These are phyloP conservation scores for Tephrocybe sp. DNA, from an alignment of 768 basidiomycete species.

Conservation along the genomic window DNA sequence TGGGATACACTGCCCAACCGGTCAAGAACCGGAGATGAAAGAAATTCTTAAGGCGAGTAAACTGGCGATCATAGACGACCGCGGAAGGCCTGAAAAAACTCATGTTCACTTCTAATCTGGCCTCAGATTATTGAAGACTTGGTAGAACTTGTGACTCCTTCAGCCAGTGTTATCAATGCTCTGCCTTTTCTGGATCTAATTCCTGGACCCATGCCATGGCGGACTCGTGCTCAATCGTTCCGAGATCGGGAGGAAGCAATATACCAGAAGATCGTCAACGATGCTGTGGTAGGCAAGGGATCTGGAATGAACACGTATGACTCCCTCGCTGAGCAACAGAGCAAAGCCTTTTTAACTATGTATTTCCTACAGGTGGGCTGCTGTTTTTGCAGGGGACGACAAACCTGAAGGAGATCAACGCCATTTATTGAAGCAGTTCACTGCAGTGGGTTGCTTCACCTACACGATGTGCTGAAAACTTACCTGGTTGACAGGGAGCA, in stretches of 20 bases:
- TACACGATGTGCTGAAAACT: too few species aligned
- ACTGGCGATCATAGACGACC: not conserved
- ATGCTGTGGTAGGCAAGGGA: not conserved
- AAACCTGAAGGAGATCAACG: not conserved
- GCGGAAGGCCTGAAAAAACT: too few species aligned
- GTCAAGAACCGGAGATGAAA: not conserved
- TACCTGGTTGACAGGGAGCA: too few species aligned
- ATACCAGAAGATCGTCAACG: not conserved
- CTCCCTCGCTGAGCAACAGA: not conserved
- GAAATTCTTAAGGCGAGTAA: not conserved
- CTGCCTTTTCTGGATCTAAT: not conserved
- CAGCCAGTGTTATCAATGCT: not conserved
- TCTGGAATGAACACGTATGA: not conserved
- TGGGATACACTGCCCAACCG: not conserved
- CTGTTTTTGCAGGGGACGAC: not conserved
- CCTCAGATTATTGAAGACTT: not conserved
- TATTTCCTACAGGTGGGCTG: not conserved
- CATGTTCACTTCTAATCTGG: not conserved
- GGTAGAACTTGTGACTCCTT: not conserved
- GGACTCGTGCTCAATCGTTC: not conserved
- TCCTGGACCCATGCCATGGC: not conserved
- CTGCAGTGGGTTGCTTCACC: not conserved
- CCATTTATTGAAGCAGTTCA: not conserved
- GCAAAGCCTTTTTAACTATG: not conserved
- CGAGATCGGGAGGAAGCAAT: not conserved